A percentile compares a stretch with the other conserved stretches of the same genome.
phyloP scores from a whole-genome alignment of 2,329 filamentous ascomycete species.

The Zalaria sp. region DNA sequence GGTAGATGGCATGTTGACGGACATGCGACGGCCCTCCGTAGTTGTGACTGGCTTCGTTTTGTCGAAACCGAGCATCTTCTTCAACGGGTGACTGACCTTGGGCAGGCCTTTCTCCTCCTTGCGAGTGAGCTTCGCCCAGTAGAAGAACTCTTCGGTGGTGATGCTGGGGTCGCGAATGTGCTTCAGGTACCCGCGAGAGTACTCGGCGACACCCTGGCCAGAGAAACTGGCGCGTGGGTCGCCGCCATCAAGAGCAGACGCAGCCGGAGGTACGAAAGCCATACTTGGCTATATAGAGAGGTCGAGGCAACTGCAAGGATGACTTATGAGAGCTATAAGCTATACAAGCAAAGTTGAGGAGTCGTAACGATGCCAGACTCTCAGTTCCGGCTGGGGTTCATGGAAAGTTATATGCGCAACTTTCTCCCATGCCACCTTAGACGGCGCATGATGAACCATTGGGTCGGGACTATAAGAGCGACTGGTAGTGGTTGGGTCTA shows the following conservation, averaged over 20 bases:
- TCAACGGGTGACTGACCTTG: neutral
- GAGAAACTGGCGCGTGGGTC: neutral
- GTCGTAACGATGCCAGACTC: neutral
- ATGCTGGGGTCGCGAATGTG: conserved; percentile 8
- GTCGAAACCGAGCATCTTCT: conserved; percentile 6
- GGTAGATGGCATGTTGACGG: neutral
- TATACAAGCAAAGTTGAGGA: neutral
- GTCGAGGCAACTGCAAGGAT: neutral
- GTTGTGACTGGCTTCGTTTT: conserved; percentile 10
- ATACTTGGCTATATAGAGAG: neutral
- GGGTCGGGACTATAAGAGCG: neutral
- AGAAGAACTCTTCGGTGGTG: conserved; percentile 13
- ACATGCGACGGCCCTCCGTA: conserved; percentile 3
- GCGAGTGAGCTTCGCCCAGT: conserved; percentile 8
- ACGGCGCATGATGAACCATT: too few species aligned
- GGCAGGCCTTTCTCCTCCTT: conserved; percentile 6
- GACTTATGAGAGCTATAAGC: neutral
- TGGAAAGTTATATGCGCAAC: neutral
- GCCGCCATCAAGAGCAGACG: conserved; percentile 1
- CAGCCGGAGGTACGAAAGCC: neutral
- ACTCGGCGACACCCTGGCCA: neutral
- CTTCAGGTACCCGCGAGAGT: neutral
- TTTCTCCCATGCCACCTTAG: too few species aligned
- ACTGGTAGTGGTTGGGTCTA: too few species aligned
- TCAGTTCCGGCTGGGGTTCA: neutral